Evolutionary conservation across 345 rosid species (phyloP), one percentile per base, ranked within the genome.

Genomic region (Gossypium sturtianum): DNA sequence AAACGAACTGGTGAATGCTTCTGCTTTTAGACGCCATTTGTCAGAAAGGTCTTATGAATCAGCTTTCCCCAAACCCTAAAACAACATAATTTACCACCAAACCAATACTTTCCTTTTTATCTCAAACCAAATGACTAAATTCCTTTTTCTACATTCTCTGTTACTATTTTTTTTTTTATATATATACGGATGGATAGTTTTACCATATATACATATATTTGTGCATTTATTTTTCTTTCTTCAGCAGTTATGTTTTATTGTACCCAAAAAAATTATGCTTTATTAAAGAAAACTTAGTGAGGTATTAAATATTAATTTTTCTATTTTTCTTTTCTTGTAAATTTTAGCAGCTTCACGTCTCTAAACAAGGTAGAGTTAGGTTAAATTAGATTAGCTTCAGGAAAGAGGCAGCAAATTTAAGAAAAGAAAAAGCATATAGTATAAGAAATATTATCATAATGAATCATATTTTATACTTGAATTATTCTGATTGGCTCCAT

Each of bases 11-110:
- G 41, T 34, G 41, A 34, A 34, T 34, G 41, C 41, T 34, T 34
- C 41, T 5, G 41, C 41, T 34, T 34, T 5, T 34, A 34, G 41
- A 5, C 41, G 41, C 41, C 41, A 34, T 34, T 34, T 34, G 41
- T 34, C 41, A 34, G 41, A 34, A 34, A 34, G 41, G 41, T 34
- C 41, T 34, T 34, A 34, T 34, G 41, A 34, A 34, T 34, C 41
- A 5, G 48, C 41, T 44, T 13, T 49, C 51, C 61, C 53, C 66
- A 74, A 74, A 71, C 81, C 82, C 77, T 82, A 78, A 49, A 69
- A 22, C 34, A 34, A 44, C 4, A 12, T 34, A 34, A 34, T 64
- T 56, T 19, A 19, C 27, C 12, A 56, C 23, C 27, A 9, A 56
- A 20, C 22, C 4, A 56, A 20, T 45, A 1, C 10, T 8, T 45